These are phyloP conservation scores for Haematococcus lacustris DNA, from an alignment of 139 green algal species.

Conservation along the genomic window DNA sequence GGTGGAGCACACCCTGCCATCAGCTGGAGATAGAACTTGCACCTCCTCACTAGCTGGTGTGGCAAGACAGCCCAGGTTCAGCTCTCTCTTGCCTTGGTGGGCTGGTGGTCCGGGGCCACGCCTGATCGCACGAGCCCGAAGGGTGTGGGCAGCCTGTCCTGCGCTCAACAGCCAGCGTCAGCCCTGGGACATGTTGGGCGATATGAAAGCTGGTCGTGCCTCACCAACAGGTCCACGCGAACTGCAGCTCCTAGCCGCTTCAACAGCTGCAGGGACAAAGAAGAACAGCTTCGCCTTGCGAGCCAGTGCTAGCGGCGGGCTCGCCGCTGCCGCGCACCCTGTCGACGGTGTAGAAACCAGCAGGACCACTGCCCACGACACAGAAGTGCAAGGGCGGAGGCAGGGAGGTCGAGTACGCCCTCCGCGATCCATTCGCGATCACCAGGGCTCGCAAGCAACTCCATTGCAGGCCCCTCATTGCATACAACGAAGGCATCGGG, in stretches of 20 bases:
- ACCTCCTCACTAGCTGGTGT: too few species aligned
- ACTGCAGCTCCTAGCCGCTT: conserved; percentile 35
- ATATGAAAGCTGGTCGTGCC: not conserved
- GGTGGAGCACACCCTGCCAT: too few species aligned
- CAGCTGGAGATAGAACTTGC: too few species aligned
- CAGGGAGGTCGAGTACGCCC: too few species aligned
- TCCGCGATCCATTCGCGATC: too few species aligned
- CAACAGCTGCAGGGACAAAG: conserved; percentile 36
- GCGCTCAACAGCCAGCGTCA: not conserved
- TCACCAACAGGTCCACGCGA: conserved; percentile 42
- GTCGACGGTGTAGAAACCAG: conserved; percentile 80
- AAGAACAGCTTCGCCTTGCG: not conserved
- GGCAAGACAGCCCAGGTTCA: too few species aligned
- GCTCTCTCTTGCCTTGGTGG: conserved; percentile 96
- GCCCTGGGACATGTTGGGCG: too few species aligned
- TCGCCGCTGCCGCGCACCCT: conserved; percentile 25
- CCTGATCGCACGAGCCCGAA: conserved; percentile 92
- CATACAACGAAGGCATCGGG: too few species aligned
- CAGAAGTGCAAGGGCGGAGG: conserved; percentile 48
- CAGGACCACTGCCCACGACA: conserved; percentile 79
- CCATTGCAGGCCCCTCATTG: too few species aligned
- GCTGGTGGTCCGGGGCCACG: conserved; percentile 92
- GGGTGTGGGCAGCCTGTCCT: conserved; percentile 82
- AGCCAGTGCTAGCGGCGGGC: not conserved
- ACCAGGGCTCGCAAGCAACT: too few species aligned